Conservation (phyloP, 2,329 filamentous ascomycete species). For the Clonostachys byssicola region DNA sequence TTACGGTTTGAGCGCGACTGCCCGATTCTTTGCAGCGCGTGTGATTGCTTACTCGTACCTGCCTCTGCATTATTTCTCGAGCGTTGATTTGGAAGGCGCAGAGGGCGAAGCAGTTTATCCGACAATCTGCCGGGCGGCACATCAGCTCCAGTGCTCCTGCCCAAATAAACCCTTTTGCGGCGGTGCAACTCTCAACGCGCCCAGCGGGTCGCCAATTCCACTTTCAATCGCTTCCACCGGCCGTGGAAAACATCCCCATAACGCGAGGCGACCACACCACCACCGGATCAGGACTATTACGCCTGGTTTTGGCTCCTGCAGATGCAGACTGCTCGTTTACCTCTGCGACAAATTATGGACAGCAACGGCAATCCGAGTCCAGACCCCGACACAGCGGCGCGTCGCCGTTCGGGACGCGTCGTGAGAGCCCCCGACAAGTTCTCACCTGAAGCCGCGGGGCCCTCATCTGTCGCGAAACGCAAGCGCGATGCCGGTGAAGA, state of each 20-base stretch:
- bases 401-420: slow-evolving; percentile 68
- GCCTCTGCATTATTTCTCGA: background rate
- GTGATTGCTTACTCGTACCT: background rate
- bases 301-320: slow-evolving; percentile 6
- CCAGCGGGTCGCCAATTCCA: background rate
- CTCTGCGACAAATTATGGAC: slow-evolving; percentile 34
- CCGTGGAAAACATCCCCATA: slow-evolving; percentile 1
- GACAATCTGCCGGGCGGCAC: background rate
- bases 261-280: background rate
- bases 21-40: too few relatives aligned
- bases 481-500: slow-evolving; percentile 49
- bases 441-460: slow-evolving; percentile 38
- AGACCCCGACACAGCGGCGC: slow-evolving; percentile 44
- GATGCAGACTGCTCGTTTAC: slow-evolving; percentile 7
- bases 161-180: slow-evolving; percentile 4
- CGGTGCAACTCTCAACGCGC: slow-evolving; percentile 6
- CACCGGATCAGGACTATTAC: background rate
- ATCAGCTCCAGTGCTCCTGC: background rate
- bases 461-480: slow-evolving; percentile 46
- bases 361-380: slow-evolving; percentile 50
- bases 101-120: background rate
- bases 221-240: background rate
- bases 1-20: too few relatives aligned
- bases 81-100: background rate
- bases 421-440: slow-evolving; percentile 57